Base-by-base conservation (phyloP, 495 filamentous ascomycete species). In the Delitschia confertaspora region DNA sequence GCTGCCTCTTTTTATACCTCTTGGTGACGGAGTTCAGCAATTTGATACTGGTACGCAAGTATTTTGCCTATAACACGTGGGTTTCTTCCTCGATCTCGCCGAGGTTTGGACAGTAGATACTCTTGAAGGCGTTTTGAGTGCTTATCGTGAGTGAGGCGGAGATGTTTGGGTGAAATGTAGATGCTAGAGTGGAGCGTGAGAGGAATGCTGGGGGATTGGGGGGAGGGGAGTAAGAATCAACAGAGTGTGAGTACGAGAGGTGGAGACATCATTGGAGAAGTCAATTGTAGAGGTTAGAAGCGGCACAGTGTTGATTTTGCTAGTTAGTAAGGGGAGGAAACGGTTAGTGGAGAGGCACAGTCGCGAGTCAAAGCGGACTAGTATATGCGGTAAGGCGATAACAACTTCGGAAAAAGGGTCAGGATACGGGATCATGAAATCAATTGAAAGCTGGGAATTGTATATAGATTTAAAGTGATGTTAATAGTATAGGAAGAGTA, bases 161-260 rank as follows among this genome's bases (percentile, higher is more conserved):
- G 31, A 4, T 24, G 24, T 33, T 47, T 47, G 5, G 49, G 49
- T 8, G 49, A 44, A 20, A 47, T 53, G 8, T 43, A 38, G 10
- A 47, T 53, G 22, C 22, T 47, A 24, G 43, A 44, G 25, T 53
- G 6, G n/a, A 53, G 27, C 0, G n/a, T n/a, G n/a, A n/a, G n/a
- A n/a, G n/a, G n/a, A n/a, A n/a, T n/a, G n/a, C n/a, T n/a, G 49
- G 49, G 2, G 49, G 49, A 24, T 22, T 53, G 18, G 38, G 43
- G 6, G 37, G 43, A 18, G 47, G 49, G 4, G 49, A 53, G 26
- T 53, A 53, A 53, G 18, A 13, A 53, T 39, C 26, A 53, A 33
- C 11, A 42, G 4, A 8, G 42, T 42, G 7, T 19, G 10, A 19
- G n/a, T 35, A 35, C 16, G 18, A 18, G 33, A 10, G 30, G 7